Evolutionary conservation across 345 rosid species (phyloP).

Genomic region (Garcia nutans): DNA sequence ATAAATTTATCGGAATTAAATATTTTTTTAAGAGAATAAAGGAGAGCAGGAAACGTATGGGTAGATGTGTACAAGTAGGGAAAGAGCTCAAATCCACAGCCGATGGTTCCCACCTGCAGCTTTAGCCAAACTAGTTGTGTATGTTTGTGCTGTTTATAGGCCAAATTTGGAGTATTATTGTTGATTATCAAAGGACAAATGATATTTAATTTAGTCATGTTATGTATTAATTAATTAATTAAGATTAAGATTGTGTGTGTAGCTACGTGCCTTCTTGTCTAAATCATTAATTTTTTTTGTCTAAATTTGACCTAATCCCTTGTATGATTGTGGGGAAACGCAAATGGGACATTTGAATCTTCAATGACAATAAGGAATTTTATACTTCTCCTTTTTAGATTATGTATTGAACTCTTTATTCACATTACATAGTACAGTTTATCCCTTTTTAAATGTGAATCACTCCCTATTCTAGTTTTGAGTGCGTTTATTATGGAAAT

Average conservation of each 20-base stretch:
- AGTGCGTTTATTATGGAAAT: no score
- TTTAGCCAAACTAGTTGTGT: no score
- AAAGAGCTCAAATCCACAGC: not conserved
- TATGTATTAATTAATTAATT: not conserved
- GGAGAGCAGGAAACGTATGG: not conserved
- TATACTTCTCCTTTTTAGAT: no score
- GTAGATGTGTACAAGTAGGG: not conserved
- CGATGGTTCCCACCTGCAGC: not conserved
- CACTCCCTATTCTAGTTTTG: no score
- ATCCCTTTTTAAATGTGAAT: no score
- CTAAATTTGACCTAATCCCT: not conserved
- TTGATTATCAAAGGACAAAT: not conserved
- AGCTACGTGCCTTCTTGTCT: not conserved
- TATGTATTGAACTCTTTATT: no score
- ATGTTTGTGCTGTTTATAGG: not conserved
- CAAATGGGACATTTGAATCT: conserved; percentile 7
- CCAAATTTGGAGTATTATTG: not conserved
- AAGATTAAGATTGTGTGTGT: not conserved
- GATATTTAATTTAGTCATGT: not conserved
- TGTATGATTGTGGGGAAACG: conserved; percentile 4
- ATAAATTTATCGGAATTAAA: no score
- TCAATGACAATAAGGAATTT: conserved; percentile 18
- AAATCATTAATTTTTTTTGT: not conserved
- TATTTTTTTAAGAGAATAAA: no score
- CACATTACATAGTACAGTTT: no score